Percentiles rank a stretch among this genome's conserved stretches.
Conservation (phyloP, 2,329 filamentous ascomycete genomes). For the Myriosclerotinia curreyana region DNA sequence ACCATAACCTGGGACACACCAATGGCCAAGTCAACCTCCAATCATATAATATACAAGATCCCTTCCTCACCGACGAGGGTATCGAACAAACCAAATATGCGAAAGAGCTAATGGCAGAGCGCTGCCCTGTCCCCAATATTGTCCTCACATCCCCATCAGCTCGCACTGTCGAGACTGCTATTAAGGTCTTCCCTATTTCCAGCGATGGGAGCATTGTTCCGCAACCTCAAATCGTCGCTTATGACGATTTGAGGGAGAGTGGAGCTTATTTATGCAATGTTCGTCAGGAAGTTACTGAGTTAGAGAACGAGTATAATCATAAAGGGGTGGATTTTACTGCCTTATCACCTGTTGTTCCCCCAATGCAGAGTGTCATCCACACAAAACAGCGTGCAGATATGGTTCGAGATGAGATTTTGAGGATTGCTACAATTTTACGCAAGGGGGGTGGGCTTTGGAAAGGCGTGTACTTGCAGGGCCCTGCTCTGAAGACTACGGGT, state of each 20-base stretch:
- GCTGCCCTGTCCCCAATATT: background rate
- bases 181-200: background rate
- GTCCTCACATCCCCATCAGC: conserved; percentile 4
- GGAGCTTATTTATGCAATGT: conserved; percentile 5
- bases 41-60: conserved; percentile 3
- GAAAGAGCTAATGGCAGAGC: background rate
- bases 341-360: background rate
- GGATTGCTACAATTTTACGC: background rate
- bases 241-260: conserved; percentile 11
- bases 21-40: background rate
- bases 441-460: conserved; percentile 13
- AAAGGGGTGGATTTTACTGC: conserved; percentile 3
- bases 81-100: background rate
- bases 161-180: conserved; percentile 12
- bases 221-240: conserved; percentile 10
- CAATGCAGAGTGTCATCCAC: background rate
- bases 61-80: background rate
- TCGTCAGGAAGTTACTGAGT: background rate
- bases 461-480: background rate
- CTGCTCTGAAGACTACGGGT: too few species aligned
- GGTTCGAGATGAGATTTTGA: background rate
- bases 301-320: background rate
- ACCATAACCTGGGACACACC: conserved; percentile 5
- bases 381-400: background rate
- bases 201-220: background rate